A percentile compares a stretch with the other conserved stretches of the same genome.
Evolutionary conservation across 2,329 filamentous ascomycete species (phyloP).

Genomic region (Paradendryphiella salina): DNA sequence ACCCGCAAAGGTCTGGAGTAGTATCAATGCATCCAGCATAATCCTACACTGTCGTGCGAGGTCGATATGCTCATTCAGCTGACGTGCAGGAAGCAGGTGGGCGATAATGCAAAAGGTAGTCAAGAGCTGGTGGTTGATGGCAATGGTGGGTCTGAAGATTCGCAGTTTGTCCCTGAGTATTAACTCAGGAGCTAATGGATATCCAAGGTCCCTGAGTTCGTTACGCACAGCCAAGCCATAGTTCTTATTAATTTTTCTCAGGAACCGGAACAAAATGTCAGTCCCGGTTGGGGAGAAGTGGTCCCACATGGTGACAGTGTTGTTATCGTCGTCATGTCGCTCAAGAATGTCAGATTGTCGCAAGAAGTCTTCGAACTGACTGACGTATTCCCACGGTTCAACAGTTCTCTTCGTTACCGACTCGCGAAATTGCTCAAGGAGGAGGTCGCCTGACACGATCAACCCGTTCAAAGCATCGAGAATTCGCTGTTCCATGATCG

Average conservation of each 20-base stretch:
- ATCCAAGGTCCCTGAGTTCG: neutral
- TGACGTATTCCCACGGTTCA: neutral
- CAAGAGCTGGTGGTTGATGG: neutral
- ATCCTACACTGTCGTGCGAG: neutral
- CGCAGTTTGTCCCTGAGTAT: neutral
- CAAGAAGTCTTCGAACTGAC: neutral
- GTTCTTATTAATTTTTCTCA: neutral
- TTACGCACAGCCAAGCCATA: neutral
- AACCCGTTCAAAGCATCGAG: slow-evolving; percentile 21
- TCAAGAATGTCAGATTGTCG: neutral
- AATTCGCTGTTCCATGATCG: neutral
- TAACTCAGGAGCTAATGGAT: neutral
- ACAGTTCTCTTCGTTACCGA: slow-evolving; percentile 14
- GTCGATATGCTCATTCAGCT: neutral
- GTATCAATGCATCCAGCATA: neutral
- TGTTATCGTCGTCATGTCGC: neutral
- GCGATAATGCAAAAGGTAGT: neutral
- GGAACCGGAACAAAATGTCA: neutral
- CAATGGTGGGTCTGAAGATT: neutral
- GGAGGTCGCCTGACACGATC: slow-evolving; percentile 15
- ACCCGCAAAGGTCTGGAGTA: neutral
- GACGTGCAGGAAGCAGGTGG: neutral
- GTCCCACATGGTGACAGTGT: neutral
- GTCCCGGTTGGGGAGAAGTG: neutral
- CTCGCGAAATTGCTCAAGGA: slow-evolving; percentile 21